Evolutionary conservation across 2,329 filamentous ascomycete species (phyloP).

Genomic region (Beauveria australis): DNA sequence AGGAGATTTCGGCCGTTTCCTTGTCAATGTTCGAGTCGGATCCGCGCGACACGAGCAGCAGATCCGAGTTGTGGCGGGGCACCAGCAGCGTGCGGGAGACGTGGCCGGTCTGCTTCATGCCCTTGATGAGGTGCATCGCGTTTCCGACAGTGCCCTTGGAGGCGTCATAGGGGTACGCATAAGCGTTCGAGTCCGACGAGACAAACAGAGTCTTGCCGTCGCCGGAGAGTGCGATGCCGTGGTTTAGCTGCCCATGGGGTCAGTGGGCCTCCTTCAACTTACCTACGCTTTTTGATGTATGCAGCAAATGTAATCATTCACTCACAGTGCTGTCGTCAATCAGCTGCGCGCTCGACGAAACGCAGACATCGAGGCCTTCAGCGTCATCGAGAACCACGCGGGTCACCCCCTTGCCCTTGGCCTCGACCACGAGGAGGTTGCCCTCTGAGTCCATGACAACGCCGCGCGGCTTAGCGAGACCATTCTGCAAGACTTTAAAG

Average conservation of each 20-base stretch:
- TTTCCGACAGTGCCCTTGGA: constrained; percentile 32
- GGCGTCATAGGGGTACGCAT: constrained; percentile 53
- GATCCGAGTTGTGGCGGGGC: constrained; percentile 39
- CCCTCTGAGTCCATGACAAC: constrained; percentile 28
- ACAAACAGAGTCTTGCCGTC: constrained; percentile 41
- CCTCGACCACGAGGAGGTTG: constrained; percentile 29
- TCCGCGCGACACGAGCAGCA: constrained; percentile 55
- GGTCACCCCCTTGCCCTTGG: constrained; percentile 22
- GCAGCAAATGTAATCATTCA: not conserved
- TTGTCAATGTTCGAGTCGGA: constrained; percentile 50
- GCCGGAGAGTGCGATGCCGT: constrained; percentile 38
- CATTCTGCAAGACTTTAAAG: constrained; percentile 20
- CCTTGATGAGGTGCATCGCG: constrained; percentile 40
- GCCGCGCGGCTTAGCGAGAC: constrained; percentile 21
- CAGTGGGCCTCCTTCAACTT: not conserved
- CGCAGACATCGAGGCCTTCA: constrained; percentile 21
- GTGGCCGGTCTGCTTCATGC: constrained; percentile 53
- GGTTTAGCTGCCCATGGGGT: constrained; percentile 32
- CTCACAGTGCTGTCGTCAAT: constrained; percentile 21
- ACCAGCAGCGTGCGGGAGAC: constrained; percentile 55
- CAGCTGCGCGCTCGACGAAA: constrained; percentile 20
- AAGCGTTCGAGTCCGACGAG: constrained; percentile 45
- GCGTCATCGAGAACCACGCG: constrained; percentile 25
- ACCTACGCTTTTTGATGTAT: not conserved
- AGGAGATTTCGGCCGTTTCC: constrained; percentile 36